phyloP scores from a whole-genome alignment of 2,329 filamentous ascomycete genomes.

The Grosmannia huntii region DNA sequence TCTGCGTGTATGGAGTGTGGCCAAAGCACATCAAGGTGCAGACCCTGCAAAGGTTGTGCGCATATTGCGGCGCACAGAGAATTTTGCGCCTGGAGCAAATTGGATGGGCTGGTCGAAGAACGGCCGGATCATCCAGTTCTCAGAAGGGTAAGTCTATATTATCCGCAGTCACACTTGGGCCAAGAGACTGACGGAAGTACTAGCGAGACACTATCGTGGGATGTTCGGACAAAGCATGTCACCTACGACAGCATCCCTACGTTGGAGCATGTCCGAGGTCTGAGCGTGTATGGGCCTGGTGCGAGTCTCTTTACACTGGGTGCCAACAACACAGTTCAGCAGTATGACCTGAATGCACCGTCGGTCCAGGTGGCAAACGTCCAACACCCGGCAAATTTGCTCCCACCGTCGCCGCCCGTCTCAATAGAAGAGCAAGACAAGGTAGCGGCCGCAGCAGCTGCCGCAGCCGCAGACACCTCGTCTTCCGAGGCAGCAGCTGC shows the following conservation, averaged over 20 bases:
- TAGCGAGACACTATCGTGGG: conserved; percentile 88
- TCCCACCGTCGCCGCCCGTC: conserved; percentile 72
- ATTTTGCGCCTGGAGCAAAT: conserved; percentile 61
- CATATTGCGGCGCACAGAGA: conserved; percentile 69
- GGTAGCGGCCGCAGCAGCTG: conserved; percentile 16
- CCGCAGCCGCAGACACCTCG: neutral
- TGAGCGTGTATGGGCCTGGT: conserved; percentile 79
- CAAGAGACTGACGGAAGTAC: conserved; percentile 4
- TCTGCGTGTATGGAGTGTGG: conserved; percentile 89
- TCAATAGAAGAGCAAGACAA: conserved; percentile 60
- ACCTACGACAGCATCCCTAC: conserved; percentile 83
- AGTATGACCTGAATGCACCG: conserved; percentile 83
- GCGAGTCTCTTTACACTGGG: conserved; percentile 89
- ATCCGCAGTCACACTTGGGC: neutral
- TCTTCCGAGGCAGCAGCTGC: conserved; percentile 14
- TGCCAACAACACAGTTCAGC: conserved; percentile 78
- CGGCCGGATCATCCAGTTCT: conserved; percentile 84
- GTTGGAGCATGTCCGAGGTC: conserved; percentile 63
- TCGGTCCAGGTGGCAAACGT: conserved; percentile 73
- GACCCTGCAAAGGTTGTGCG: conserved; percentile 82
- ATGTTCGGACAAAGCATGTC: conserved; percentile 95
- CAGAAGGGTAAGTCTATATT: conserved; percentile 59
- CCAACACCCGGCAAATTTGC: conserved; percentile 67
- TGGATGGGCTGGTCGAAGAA: conserved; percentile 99
- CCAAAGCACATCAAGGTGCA: conserved; percentile 59